phyloP scores from a whole-genome alignment of 2,329 filamentous ascomycete species.

The Leptosphaerulina australis region DNA sequence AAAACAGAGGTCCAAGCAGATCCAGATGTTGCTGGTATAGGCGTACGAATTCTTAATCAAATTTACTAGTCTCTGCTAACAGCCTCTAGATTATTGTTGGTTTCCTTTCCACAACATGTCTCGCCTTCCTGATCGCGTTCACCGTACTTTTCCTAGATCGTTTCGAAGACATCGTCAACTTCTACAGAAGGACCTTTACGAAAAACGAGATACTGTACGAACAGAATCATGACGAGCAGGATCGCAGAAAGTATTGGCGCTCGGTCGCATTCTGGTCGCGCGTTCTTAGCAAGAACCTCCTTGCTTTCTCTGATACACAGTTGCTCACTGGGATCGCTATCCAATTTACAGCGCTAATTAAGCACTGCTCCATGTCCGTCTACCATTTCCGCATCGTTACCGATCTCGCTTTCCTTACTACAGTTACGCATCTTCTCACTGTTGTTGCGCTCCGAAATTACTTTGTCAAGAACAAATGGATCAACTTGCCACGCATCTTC shows the following conservation, averaged over 20 bases:
- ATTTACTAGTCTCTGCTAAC: conserved; percentile 1
- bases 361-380: conserved; percentile 40
- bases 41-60: conserved; percentile 20
- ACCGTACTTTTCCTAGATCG: conserved; percentile 39
- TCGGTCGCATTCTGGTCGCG: conserved; percentile 37
- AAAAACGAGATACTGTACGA: conserved; percentile 21
- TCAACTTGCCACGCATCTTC: conserved; percentile 41
- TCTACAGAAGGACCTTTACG: conserved; percentile 21
- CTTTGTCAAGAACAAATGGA: conserved; percentile 42
- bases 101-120: conserved; percentile 37
- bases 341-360: conserved; percentile 40
- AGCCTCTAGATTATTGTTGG: conserved; percentile 30
- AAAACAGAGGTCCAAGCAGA: conserved; percentile 30
- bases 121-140: conserved; percentile 38
- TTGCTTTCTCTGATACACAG: conserved; percentile 41
- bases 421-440: conserved; percentile 39
- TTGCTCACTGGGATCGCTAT: conserved; percentile 41
- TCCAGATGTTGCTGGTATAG: conserved; percentile 40
- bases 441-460: conserved; percentile 39
- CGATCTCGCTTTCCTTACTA: conserved; percentile 41
- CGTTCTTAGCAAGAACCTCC: conserved; percentile 42
- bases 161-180: conserved; percentile 28
- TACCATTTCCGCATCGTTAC: conserved; percentile 42
- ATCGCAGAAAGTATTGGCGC: conserved; percentile 30
- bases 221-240: conserved; percentile 14